Conservation (phyloP, 257 asterid genomes). For the Ilex aquifolium region DNA sequence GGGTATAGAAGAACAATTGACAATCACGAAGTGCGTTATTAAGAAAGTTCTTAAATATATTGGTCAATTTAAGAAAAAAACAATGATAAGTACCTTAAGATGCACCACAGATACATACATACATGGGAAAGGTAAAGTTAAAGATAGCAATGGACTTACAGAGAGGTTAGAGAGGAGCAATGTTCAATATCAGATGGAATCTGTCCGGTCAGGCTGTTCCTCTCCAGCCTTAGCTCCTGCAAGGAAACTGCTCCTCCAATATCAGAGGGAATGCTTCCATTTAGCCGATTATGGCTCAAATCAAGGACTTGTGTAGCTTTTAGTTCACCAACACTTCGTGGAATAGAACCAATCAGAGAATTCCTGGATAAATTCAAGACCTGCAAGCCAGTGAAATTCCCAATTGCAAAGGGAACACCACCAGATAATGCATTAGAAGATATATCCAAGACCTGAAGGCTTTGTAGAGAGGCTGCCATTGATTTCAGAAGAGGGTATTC, state of each 20-base stretch:
- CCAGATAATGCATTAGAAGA: slow-evolving; percentile 71
- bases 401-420: slow-evolving; percentile 43
- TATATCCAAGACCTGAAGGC: slow-evolving; percentile 52
- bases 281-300: slow-evolving; percentile 59
- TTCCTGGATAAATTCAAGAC: slow-evolving; percentile 57
- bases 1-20: too few relatives aligned
- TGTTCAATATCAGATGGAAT: slow-evolving; percentile 46
- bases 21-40: too few relatives aligned
- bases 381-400: slow-evolving; percentile 51
- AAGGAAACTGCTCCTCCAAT: slow-evolving; percentile 46
- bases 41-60: too few relatives aligned
- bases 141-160: slow-evolving; percentile 39
- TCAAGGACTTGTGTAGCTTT: slow-evolving; percentile 44
- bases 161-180: slow-evolving; percentile 53
- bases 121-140: too few relatives aligned
- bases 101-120: too few relatives aligned
- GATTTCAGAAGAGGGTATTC: slow-evolving; percentile 16
- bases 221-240: slow-evolving; percentile 52
- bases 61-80: too few relatives aligned
- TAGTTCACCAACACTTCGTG: slow-evolving; percentile 47
- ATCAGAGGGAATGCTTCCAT: slow-evolving; percentile 57
- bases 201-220: slow-evolving; percentile 43
- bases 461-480: slow-evolving; percentile 31
- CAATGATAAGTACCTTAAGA: too few relatives aligned
- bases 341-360: slow-evolving; percentile 46